Evolutionary conservation across 768 basidiomycete species (phyloP), one percentile per base, ranked within the genome.

Genomic region (Lepiota brunneoincarnata): DNA sequence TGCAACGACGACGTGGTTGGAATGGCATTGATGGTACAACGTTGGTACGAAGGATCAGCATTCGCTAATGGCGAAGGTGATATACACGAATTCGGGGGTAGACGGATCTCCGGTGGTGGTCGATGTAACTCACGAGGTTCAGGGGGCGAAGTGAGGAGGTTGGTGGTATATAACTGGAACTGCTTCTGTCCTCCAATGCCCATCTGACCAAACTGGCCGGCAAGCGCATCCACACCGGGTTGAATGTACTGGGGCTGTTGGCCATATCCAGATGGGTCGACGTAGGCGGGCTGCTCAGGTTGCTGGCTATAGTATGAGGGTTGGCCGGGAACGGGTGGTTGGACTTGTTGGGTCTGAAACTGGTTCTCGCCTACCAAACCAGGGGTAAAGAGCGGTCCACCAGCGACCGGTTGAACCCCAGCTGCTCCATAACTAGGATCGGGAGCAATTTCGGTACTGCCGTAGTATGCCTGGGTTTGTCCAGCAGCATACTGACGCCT

Each of bases 401-500:
- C 72, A 12, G 65, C 65, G 51, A 39, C 71, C 17, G 63, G 73
- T 46, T 72, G 76, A 10, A 73, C 67, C 15, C 65, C 76, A 24
- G 70, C 67, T 23, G 61, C 70, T 65, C 60, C 71, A 59, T 80
- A 80, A 24, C 66, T 62, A 10, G 82, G 76, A 45, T 82, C 82
- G 38, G 75, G 59, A 34, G 70, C 59, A 2, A 72, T 72, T 23
- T 77, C 76, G 11, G 70, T 67, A 10, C 72, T 65, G 34, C 84
- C 82, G 60, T 92, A 92, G 67, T 94, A 94, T 2, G 82, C 92
- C 64, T 93, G 91, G 1, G 93, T 93, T 70, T 97, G 94, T 10
- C 91, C 94, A 3, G 91, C 85, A 45, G 95, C 95, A 67, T 98
- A 98, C 69, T 96, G 93, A 41, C 95, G 86, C 61, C 92, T 87